A percentile compares a stretch with the other conserved stretches of the same genome.
Conservation (phyloP, 352 stramenopile genomes). For the Pilasporangium apinafurcum region DNA sequence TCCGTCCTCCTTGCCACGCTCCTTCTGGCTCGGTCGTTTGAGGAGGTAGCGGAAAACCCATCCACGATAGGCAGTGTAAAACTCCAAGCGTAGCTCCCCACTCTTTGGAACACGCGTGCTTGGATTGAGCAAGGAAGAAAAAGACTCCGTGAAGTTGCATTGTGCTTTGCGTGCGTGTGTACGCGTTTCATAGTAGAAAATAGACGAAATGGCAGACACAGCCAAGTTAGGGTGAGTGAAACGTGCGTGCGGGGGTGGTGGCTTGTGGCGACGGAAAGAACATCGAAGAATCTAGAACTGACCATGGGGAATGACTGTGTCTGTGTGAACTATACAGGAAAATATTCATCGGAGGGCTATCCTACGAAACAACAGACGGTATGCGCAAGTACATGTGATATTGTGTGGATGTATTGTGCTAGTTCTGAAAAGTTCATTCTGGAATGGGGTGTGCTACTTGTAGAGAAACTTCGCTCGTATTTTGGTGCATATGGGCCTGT, state of each 20-base stretch:
- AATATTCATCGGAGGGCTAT: conserved; percentile 89
- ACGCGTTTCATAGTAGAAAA: no score
- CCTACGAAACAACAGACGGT: conserved; percentile 89
- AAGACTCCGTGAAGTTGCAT: no score
- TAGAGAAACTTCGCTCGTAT: conserved; percentile 88
- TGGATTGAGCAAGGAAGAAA: no score
- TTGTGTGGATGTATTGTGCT: conserved; percentile 8
- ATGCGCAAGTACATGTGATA: background rate
- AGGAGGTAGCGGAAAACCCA: no score
- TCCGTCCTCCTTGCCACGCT: no score
- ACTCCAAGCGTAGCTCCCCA: no score
- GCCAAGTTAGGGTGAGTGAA: conserved; percentile 38
- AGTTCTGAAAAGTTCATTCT: conserved; percentile 1
- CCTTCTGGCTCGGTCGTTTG: no score
- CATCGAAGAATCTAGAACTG: no score
- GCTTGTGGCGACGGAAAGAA: background rate
- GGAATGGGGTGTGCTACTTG: background rate
- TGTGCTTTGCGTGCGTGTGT: no score
- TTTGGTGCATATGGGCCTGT: conserved; percentile 87
- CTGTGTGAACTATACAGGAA: conserved; percentile 42
- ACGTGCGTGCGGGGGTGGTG: background rate
- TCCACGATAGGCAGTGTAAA: no score
- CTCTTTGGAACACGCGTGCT: no score
- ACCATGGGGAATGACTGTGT: conserved; percentile 7
- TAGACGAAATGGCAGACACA: conserved; percentile 26